Evolutionary conservation across 1,284 basidiomycete species (phyloP), one percentile per base, ranked within the genome.

Genomic region (Tylopilus sp.): DNA sequence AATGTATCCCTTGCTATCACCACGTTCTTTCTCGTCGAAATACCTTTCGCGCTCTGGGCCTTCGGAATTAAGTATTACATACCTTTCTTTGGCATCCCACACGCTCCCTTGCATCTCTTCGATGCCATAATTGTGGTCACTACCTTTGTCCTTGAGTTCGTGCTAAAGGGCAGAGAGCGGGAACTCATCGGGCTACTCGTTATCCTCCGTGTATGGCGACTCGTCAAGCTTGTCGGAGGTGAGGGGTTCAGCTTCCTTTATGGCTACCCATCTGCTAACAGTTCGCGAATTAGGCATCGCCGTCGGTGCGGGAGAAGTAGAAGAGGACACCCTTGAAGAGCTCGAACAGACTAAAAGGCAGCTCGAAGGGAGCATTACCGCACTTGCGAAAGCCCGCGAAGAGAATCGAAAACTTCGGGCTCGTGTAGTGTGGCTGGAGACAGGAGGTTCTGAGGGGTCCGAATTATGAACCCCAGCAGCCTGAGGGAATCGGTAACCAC

Each of bases 191-290:
- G 75, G 7, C 68, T 91, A 21, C 76, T 91, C 35, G 74, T 91
- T 42, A 70, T 86, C 9, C 71, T 91, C 18, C 86, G 88, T 65
- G 63, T 91, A 10, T 89, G 88, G 87, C 75, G 88, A 29, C 71
- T 90, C 21, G 77, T 91, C 26, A 88, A 89, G 62, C 72, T 90
- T 11, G 82, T 88, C 18, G 84, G 83, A 75, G 85, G 87, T 88
- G 55, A 60, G 59, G 47, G n/a, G 15, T 33, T 34, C 15, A 12
- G 31, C 46, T 42, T 53, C 40, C 46, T 39, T 46, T 33, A 30
- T 21, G 18, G 24, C 12, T 42, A 8, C 43, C 14, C 28, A 12
- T 43, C 18, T 5, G 33, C 44, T 56, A 49, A 55, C 52, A 26
- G 39, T 24, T 31, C 55, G 42, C 44, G 48, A 52, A 55, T 34